Conservation (phyloP, 441 rosid genomes). For the Manihot esculenta region DNA sequence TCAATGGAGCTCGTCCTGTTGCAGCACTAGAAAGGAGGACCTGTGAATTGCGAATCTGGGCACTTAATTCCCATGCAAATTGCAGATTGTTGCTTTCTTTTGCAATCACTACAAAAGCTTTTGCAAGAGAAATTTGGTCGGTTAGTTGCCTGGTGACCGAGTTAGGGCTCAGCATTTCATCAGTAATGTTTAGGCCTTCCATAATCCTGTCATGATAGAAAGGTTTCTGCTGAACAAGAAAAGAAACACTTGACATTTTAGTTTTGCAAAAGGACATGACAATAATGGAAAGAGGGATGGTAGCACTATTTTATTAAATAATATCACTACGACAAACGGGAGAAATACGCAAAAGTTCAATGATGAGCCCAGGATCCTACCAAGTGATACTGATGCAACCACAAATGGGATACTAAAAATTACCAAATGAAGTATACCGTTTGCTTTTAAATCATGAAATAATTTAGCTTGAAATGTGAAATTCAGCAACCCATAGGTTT, state of each 20-base stretch:
- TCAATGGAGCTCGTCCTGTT: too few relatives aligned
- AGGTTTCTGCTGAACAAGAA: conserved; percentile 34
- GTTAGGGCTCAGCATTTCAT: too few relatives aligned
- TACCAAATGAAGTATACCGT: background rate
- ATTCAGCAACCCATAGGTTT: background rate
- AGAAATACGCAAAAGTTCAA: background rate
- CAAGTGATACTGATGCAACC: background rate
- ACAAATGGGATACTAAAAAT: background rate
- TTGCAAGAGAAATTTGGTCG: too few relatives aligned
- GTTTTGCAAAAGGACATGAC: background rate
- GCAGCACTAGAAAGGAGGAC: too few relatives aligned
- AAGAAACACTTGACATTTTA: conserved; percentile 3
- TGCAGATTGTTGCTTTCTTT: too few relatives aligned
- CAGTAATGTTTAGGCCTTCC: too few relatives aligned
- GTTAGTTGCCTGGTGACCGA: too few relatives aligned
- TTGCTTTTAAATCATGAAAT: background rate
- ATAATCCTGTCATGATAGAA: too few relatives aligned
- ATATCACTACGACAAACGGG: background rate
- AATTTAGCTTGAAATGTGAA: background rate
- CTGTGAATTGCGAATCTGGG: too few relatives aligned
- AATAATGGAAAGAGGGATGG: background rate
- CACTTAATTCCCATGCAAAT: too few relatives aligned
- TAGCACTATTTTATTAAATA: background rate
- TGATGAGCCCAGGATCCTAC: background rate
- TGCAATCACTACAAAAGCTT: too few relatives aligned